phyloP scores from a whole-genome alignment of 1,139 yeast genomes.

The Arxiozyma bovina region DNA sequence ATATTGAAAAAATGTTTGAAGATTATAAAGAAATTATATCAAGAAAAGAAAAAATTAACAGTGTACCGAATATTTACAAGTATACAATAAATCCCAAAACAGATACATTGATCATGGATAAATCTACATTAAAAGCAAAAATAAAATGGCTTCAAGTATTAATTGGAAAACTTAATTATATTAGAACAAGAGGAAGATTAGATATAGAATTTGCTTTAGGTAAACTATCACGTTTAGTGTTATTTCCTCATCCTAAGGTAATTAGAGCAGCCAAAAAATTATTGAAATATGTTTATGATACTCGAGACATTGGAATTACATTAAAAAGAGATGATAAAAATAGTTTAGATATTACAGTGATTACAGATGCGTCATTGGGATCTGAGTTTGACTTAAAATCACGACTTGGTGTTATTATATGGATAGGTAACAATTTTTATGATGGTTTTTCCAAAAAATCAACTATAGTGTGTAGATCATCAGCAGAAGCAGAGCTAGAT shows the following conservation, averaged over 20 bases:
- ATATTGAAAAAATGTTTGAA: neutral
- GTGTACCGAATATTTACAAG: neutral
- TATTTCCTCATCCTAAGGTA: neutral
- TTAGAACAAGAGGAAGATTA: constrained; percentile 3
- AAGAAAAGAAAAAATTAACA: neutral
- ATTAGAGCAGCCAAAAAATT: no score
- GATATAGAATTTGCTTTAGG: constrained; percentile 6
- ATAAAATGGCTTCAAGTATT: neutral
- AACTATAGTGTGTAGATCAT: no score
- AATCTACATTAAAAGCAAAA: neutral
- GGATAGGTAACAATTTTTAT: no score
- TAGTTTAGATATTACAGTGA: no score
- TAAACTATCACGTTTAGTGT: neutral
- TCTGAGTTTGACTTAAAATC: no score
- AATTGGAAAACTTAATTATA: constrained; percentile 3
- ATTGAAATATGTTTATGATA: no score
- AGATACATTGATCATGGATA: neutral
- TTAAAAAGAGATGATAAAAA: no score
- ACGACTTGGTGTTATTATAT: no score
- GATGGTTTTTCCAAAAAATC: no score
- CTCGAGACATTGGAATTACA: no score
- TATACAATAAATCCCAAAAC: neutral
- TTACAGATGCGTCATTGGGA: no score
- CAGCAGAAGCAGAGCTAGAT: no score
- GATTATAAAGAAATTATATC: neutral